Evolutionary conservation across 2,329 filamentous ascomycete genomes (phyloP).

Genomic region (Epichloe uncinata): DNA sequence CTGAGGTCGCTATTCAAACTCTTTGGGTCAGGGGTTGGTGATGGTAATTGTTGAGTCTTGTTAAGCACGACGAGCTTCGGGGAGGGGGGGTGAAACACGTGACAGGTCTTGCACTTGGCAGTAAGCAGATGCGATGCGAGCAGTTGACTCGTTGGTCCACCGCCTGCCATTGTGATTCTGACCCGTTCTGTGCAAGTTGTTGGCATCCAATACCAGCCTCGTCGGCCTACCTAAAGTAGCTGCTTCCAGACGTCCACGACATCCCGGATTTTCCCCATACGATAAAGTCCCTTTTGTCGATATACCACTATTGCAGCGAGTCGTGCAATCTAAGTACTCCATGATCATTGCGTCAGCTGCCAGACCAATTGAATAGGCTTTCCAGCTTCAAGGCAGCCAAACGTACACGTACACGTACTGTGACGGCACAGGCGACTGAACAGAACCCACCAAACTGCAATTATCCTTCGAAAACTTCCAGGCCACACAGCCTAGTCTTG

Average conservation of each 20-base stretch:
- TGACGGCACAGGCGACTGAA: background rate
- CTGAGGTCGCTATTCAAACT: too few relatives aligned
- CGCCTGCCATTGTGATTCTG: too few relatives aligned
- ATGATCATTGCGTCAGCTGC: background rate
- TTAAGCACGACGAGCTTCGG: too few relatives aligned
- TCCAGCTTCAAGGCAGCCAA: slow-evolving; percentile 2
- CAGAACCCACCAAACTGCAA: background rate
- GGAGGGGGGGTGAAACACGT: too few relatives aligned
- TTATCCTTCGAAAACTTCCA: background rate
- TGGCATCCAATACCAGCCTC: background rate
- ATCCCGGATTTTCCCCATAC: background rate
- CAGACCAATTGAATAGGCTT: background rate
- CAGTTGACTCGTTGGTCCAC: too few relatives aligned
- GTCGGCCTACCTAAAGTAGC: background rate
- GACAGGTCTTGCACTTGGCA: too few relatives aligned
- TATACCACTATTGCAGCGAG: background rate
- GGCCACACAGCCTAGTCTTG: background rate
- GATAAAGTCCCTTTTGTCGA: too few relatives aligned
- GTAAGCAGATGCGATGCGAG: too few relatives aligned
- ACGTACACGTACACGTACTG: background rate
- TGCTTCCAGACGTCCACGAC: background rate
- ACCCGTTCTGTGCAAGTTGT: too few relatives aligned
- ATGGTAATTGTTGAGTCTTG: too few relatives aligned
- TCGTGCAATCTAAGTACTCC: background rate
- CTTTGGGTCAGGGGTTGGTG: too few relatives aligned